These are phyloP conservation scores for Colletotrichum sp. DNA, from an alignment of 2,329 filamentous ascomycete genomes.

Conservation along the genomic window DNA sequence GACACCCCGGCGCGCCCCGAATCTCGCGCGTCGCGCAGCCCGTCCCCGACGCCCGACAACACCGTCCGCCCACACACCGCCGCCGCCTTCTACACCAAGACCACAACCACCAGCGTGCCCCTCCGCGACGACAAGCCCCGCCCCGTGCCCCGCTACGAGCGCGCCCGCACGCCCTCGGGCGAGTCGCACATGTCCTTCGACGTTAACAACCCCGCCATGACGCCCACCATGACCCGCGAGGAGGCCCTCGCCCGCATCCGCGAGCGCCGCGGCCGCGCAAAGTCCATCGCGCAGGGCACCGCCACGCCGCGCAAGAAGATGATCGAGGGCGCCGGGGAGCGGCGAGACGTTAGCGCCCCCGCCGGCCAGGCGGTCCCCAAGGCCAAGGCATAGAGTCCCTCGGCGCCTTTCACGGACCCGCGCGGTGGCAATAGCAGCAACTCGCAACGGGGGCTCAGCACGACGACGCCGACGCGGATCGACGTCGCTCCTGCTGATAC, in stretches of 20 bases:
- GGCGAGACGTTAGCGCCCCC: conserved; percentile 56
- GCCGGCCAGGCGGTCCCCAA: conserved; percentile 15
- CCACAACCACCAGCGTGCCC: conserved; percentile 57
- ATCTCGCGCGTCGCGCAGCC: background rate
- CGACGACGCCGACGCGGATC: background rate
- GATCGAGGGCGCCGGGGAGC: conserved; percentile 50
- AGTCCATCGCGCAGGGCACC: conserved; percentile 69
- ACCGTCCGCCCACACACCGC: conserved; percentile 49
- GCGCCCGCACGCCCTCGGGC: conserved; percentile 49
- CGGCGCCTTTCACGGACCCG: background rate
- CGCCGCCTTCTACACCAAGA: conserved; percentile 51
- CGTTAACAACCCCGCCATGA: conserved; percentile 61
- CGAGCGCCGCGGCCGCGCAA: conserved; percentile 72
- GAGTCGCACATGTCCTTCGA: conserved; percentile 52
- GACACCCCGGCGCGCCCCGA: conserved; percentile 24
- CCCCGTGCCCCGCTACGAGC: conserved; percentile 46
- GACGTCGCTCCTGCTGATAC: background rate
- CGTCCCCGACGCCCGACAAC: background rate
- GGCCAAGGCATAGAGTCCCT: conserved; percentile 17
- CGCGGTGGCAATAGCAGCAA: background rate
- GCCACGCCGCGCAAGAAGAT: conserved; percentile 66
- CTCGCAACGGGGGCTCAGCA: background rate
- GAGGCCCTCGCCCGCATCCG: conserved; percentile 78
- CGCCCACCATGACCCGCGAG: conserved; percentile 72
- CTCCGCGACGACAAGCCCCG: conserved; percentile 48